Conservation (phyloP, 306 rosid genomes). For the Cucumis sativus region DNA sequence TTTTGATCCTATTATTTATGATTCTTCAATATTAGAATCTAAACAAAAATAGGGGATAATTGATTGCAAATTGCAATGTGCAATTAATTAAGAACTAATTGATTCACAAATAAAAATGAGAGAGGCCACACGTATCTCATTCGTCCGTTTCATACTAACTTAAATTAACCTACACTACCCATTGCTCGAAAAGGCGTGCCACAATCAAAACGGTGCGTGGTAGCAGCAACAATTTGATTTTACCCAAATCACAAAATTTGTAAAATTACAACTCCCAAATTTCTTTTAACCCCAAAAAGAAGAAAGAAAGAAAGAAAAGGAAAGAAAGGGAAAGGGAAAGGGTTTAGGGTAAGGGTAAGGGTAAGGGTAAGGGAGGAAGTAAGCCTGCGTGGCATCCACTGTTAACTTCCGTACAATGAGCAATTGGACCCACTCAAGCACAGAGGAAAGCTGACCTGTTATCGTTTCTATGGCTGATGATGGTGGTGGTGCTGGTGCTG, state of each 20-base stretch:
- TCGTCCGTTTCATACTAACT: neutral
- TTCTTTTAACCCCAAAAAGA: neutral
- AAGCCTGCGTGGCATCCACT: constrained; percentile 3
- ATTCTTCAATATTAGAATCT: too few relatives aligned
- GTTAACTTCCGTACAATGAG: neutral
- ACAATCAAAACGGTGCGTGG: neutral
- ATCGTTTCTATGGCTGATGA: constrained; percentile 24
- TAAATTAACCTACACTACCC: neutral
- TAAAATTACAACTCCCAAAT: constrained; percentile 6
- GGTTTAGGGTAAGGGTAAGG: too few relatives aligned
- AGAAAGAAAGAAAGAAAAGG: too few relatives aligned
- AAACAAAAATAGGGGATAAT: neutral
- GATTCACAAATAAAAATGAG: neutral
- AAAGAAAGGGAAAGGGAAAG: too few relatives aligned
- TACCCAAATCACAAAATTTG: neutral
- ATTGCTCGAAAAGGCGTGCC: neutral
- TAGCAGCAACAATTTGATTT: neutral
- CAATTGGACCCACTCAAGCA: neutral
- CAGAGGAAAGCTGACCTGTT: neutral
- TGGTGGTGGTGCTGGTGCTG: constrained; percentile 24
- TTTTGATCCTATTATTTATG: too few relatives aligned
- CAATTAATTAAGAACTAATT: neutral
- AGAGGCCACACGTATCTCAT: neutral
- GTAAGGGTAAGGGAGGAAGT: too few relatives aligned
- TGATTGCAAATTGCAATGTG: neutral